Percentiles rank a stretch among this genome's conserved stretches.
phyloP scores from a whole-genome alignment of 305 asterid genomes.

The Stenogyne calaminthoides region DNA sequence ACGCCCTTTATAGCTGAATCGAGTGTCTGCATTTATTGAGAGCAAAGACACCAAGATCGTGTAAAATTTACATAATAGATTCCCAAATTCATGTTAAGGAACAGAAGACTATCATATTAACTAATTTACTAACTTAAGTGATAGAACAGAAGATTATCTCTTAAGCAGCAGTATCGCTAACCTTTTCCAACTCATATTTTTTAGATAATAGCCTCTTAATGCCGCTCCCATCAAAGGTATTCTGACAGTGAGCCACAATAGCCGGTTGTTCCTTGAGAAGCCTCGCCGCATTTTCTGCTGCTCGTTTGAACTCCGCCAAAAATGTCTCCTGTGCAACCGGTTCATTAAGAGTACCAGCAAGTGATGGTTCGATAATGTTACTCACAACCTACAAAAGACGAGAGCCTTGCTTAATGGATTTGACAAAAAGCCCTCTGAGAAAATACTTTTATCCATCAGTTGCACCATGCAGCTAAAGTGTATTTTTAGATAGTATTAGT shows the following conservation, averaged over 20 bases:
- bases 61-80: not conserved
- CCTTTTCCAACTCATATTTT: constrained; percentile 88
- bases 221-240: constrained; percentile 80
- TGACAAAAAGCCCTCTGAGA: not conserved
- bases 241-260: constrained; percentile 91
- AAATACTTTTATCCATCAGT: too few species aligned
- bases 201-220: constrained; percentile 71
- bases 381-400: constrained; percentile 54
- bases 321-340: constrained; percentile 71
- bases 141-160: not conserved
- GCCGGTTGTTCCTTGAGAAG: constrained; percentile 81
- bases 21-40: constrained; percentile 49
- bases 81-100: not conserved
- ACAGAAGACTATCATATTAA: not conserved
- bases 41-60: not conserved
- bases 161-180: not conserved
- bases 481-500: too few species aligned
- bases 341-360: constrained; percentile 41
- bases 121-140: not conserved
- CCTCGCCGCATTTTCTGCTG: constrained; percentile 52
- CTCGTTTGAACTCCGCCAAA: constrained; percentile 55
- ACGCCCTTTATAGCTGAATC: constrained; percentile 52
- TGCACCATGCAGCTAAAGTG: too few species aligned
- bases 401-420: not conserved
- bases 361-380: constrained; percentile 68